A percentile compares a stretch with the other conserved stretches of the same genome.
Conservation (phyloP, 495 filamentous ascomycete species). For the Daldinia vernicosa region DNA sequence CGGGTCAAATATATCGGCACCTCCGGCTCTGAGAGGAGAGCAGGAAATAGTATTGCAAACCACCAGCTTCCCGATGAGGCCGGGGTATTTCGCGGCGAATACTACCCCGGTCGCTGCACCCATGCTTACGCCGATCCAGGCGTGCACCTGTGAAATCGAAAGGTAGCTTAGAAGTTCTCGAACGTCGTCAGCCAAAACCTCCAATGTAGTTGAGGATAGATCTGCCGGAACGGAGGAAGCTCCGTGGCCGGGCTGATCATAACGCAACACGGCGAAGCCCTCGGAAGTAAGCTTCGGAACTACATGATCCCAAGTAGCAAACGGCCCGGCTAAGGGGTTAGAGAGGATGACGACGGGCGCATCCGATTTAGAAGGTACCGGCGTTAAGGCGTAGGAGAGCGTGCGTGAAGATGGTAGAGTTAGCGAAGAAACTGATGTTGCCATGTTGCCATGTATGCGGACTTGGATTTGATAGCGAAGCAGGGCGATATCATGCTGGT, state of each 20-base stretch:
- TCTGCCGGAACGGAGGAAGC: slow-evolving; percentile 39
- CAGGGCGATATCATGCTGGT: not conserved
- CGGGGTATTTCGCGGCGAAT: not conserved
- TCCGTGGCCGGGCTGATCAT: slow-evolving; percentile 51
- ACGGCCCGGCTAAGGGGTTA: not conserved
- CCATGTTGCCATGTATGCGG: not conserved
- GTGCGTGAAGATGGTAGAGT: not conserved
- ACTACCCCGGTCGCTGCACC: not conserved
- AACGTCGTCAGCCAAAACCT: slow-evolving; percentile 34
- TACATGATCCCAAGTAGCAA: not conserved
- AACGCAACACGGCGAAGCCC: slow-evolving; percentile 46
- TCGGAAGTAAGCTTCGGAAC: slow-evolving; percentile 36
- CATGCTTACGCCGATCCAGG: not conserved
- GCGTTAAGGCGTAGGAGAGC: not conserved
- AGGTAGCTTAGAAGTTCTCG: not conserved
- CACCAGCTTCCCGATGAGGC: not conserved
- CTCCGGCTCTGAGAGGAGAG: not conserved
- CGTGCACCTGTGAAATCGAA: not conserved
- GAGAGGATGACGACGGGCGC: not conserved
- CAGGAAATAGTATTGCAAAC: not conserved
- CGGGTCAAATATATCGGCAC: not conserved
- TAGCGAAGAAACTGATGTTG: not conserved
- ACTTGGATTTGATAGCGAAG: not conserved
- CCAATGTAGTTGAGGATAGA: slow-evolving; percentile 43
- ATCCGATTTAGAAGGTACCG: not conserved